Evolutionary conservation across 305 asterid genomes (phyloP).

Genomic region (Caryopteris hybrid): DNA sequence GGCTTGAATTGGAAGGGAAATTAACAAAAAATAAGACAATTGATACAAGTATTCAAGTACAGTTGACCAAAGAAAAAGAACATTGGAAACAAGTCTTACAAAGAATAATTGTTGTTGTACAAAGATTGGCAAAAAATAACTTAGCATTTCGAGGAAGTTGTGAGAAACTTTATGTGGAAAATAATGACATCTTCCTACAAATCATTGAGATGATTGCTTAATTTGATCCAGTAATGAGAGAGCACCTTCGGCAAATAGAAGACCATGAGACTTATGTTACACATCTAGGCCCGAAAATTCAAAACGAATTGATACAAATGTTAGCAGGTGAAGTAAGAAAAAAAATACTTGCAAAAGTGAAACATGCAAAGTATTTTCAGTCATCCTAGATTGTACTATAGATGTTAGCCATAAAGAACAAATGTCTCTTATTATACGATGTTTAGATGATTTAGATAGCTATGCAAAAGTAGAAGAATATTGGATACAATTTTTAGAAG

Average conservation of each 20-base stretch:
- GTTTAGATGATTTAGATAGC: no score
- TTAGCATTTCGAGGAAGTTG: not conserved
- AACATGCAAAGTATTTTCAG: no score
- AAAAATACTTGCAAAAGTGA: no score
- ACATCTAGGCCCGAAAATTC: no score
- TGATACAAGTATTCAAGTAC: not conserved
- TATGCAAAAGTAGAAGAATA: no score
- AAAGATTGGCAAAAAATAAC: not conserved
- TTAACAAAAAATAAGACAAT: not conserved
- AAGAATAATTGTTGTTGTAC: not conserved
- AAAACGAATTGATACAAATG: no score
- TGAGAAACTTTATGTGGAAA: not conserved
- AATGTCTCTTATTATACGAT: no score
- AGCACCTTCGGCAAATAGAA: no score
- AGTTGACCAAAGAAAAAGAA: not conserved
- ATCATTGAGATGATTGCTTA: conserved; percentile 3
- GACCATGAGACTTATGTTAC: no score
- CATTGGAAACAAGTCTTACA: not conserved
- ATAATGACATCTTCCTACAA: not conserved
- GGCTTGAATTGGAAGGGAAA: not conserved
- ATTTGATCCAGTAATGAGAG: not conserved
- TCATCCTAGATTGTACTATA: no score
- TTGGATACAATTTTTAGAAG: no score
- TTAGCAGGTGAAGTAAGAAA: not conserved
- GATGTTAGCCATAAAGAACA: no score